Percentiles rank a stretch among this genome's conserved stretches.
Conservation (phyloP, 768 basidiomycete genomes). For the Lactifluus subvellereus region DNA sequence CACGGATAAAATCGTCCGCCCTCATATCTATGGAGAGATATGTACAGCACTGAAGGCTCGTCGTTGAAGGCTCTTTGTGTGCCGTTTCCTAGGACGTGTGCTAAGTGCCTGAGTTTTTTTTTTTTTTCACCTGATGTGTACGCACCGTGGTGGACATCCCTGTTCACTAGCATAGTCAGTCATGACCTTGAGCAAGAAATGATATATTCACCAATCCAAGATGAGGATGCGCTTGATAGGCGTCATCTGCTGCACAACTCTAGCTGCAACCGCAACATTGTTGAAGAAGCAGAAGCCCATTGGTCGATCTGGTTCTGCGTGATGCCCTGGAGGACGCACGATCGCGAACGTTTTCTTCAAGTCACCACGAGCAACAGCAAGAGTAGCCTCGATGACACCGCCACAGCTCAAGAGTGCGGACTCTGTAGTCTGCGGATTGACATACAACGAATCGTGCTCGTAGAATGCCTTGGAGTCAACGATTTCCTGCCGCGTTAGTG, state of each 20-base stretch:
- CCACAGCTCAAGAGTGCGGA: constrained; percentile 89
- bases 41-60: constrained; percentile 85
- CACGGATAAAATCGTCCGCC: constrained; percentile 89
- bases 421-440: constrained; percentile 76
- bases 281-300: constrained; percentile 99
- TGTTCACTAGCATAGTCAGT: constrained; percentile 30
- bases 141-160: constrained; percentile 94
- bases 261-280: constrained; percentile 90
- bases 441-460: constrained; percentile 88
- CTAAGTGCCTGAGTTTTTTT: neutral
- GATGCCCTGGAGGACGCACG: constrained; percentile 95
- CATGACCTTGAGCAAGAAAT: constrained; percentile 1
- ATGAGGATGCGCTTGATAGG: constrained; percentile 79
- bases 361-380: constrained; percentile 76
- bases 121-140: neutral
- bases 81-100: constrained; percentile 69
- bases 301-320: constrained; percentile 95
- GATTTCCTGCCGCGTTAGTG: constrained; percentile 69
- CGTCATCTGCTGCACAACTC: constrained; percentile 68
- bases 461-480: constrained; percentile 76
- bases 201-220: constrained; percentile 76
- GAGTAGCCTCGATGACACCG: constrained; percentile 85
- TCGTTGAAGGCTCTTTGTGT: constrained; percentile 95
- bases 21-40: constrained; percentile 94
- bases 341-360: constrained; percentile 89